Percentiles rank a stretch among this genome's conserved stretches.
phyloP scores from a whole-genome alignment of 805 yeast genomes.

The Candida sakaeoensis region DNA sequence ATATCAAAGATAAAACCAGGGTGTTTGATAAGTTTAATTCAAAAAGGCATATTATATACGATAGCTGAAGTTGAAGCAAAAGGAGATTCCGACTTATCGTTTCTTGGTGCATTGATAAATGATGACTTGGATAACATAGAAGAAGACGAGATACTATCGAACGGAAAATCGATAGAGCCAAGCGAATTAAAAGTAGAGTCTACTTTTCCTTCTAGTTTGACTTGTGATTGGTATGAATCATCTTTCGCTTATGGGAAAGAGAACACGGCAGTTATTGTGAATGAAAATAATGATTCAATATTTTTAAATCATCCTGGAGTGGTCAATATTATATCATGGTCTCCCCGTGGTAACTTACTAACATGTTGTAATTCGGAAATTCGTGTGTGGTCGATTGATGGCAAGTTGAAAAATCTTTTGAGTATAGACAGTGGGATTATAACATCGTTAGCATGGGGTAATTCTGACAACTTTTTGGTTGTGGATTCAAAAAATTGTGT shows the following conservation, averaged over 20 bases:
- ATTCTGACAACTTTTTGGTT: slow-evolving; percentile 50
- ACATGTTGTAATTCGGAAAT: slow-evolving; percentile 70
- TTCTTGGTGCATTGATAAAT: slow-evolving; percentile 52
- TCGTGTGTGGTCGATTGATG: slow-evolving; percentile 74
- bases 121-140: slow-evolving; percentile 28
- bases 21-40: slow-evolving; percentile 74
- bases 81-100: slow-evolving; percentile 29
- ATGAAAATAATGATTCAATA: slow-evolving; percentile 26
- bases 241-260: slow-evolving; percentile 55
- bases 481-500: slow-evolving; percentile 45
- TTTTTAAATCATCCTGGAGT: slow-evolving; percentile 27
- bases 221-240: slow-evolving; percentile 56
- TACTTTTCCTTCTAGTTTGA: slow-evolving; percentile 41
- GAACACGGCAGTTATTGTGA: slow-evolving; percentile 42
- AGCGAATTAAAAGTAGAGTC: slow-evolving; percentile 35
- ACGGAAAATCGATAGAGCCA: slow-evolving; percentile 20
- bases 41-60: slow-evolving; percentile 79
- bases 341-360: slow-evolving; percentile 58
- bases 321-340: slow-evolving; percentile 51
- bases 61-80: slow-evolving; percentile 56
- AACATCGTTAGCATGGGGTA: slow-evolving; percentile 57
- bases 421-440: slow-evolving; percentile 35
- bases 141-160: slow-evolving; percentile 4
- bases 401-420: slow-evolving; percentile 52
- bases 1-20: slow-evolving; percentile 62